These are phyloP conservation scores for Plasmodium adleri DNA, from an alignment of 169 alveolate species.

Conservation along the genomic window DNA sequence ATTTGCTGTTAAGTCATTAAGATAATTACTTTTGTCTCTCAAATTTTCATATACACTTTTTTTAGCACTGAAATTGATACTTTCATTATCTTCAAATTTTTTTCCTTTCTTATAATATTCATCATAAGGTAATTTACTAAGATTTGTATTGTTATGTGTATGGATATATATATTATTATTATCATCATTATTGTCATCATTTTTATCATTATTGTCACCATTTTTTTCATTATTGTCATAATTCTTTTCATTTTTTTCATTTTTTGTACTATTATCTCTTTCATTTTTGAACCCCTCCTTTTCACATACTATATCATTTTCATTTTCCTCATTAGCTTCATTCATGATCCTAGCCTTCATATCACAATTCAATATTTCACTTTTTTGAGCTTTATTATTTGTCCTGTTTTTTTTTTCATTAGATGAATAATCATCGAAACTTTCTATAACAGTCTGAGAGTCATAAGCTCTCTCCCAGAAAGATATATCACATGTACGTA, in stretches of 20 bases:
- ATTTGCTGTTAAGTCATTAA: conserved; percentile 12
- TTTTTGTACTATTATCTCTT: no score
- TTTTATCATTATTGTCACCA: not conserved
- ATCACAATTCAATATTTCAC: no score
- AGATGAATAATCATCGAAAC: conserved; percentile 38
- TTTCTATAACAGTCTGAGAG: conserved; percentile 56
- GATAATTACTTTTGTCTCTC: conserved; percentile 5
- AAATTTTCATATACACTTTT: conserved; percentile 9
- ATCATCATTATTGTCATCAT: not conserved
- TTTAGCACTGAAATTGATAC: not conserved
- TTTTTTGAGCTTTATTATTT: not conserved
- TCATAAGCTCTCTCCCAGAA: conserved; percentile 53
- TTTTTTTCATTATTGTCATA: not conserved
- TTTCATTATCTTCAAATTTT: not conserved
- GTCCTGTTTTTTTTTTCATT: not conserved
- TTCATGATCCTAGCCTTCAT: not conserved
- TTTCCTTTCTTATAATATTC: not conserved
- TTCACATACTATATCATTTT: not conserved
- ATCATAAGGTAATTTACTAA: no score
- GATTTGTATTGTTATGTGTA: no score
- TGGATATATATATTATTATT: not conserved
- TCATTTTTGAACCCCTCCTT: no score
- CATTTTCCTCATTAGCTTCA: not conserved
- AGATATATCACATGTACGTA: conserved; percentile 69
- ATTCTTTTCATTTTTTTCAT: not conserved